Conservation (phyloP, 352 stramenopile genomes). For the Phytopythium aichiense region DNA sequence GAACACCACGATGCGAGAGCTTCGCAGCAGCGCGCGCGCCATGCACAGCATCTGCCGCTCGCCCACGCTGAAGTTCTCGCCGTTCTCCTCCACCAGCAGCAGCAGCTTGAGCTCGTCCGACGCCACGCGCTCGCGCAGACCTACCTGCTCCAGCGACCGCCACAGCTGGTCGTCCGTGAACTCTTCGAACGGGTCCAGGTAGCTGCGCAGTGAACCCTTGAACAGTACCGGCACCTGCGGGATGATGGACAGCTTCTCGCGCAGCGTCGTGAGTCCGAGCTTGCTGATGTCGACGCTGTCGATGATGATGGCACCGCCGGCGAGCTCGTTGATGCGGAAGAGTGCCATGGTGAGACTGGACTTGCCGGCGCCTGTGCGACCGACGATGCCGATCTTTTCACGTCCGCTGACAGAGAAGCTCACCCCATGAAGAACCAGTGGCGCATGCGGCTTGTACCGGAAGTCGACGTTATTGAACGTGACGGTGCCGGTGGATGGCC, state of each 20-base stretch:
- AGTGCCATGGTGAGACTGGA: slow-evolving; percentile 81
- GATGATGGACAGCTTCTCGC: slow-evolving; percentile 90
- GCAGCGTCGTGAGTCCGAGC: slow-evolving; percentile 76
- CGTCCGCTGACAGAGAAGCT: slow-evolving; percentile 21
- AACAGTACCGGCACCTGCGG: slow-evolving; percentile 93
- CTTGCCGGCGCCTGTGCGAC: slow-evolving; percentile 87
- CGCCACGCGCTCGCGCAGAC: slow-evolving; percentile 48
- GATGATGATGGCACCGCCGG: slow-evolving; percentile 76
- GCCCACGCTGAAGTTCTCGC: slow-evolving; percentile 92
- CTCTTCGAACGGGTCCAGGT: slow-evolving; percentile 89
- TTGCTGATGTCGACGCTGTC: slow-evolving; percentile 81
- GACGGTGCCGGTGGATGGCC: slow-evolving; percentile 75
- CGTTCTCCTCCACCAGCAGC: slow-evolving; percentile 86
- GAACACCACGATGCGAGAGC: no score
- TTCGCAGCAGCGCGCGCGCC: slow-evolving; percentile 83
- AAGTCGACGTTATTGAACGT: slow-evolving; percentile 84
- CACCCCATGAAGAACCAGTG: slow-evolving; percentile 37
- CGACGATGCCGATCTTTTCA: slow-evolving; percentile 87
- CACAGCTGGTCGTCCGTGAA: slow-evolving; percentile 71
- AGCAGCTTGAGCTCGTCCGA: slow-evolving; percentile 52
- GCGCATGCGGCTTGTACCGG: slow-evolving; percentile 79
- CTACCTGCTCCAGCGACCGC: slow-evolving; percentile 34
- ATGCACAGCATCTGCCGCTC: slow-evolving; percentile 93
- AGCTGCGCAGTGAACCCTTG: slow-evolving; percentile 83
- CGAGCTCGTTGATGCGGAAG: slow-evolving; percentile 87